A percentile compares a stretch with the other conserved stretches of the same genome.
Evolutionary conservation across 1,284 basidiomycete species (phyloP).

Genomic region (Ganoderma resinaceum): DNA sequence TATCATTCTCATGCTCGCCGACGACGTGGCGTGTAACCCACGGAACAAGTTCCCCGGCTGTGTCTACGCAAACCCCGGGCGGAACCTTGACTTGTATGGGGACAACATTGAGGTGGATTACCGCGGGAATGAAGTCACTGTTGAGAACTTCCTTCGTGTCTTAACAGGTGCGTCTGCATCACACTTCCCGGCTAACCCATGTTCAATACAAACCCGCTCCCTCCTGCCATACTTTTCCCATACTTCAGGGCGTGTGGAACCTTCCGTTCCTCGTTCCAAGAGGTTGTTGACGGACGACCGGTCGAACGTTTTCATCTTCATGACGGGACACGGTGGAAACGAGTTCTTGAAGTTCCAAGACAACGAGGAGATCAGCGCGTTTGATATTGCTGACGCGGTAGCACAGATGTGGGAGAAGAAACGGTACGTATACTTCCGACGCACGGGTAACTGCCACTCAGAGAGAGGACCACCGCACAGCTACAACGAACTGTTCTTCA

Average conservation of each 20-base stretch:
- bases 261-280: conserved; percentile 88
- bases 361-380: conserved; percentile 96
- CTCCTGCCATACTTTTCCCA: neutral
- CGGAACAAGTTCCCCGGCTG: conserved; percentile 93
- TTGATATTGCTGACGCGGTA: conserved; percentile 95
- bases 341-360: conserved; percentile 99
- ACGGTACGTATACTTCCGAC: conserved; percentile 55
- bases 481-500: conserved; percentile 97
- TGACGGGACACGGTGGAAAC: conserved; percentile 98
- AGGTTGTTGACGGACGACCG: conserved; percentile 89
- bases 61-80: conserved; percentile 86
- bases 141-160: conserved; percentile 93
- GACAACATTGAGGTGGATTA: conserved; percentile 99
- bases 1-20: conserved; percentile 98
- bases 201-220: neutral
- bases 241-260: conserved; percentile 69
- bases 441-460: neutral
- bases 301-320: conserved; percentile 97
- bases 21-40: conserved; percentile 94
- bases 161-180: conserved; percentile 70
- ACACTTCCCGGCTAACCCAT: neutral
- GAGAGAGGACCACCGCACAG: conserved; percentile 46
- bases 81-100: conserved; percentile 90
- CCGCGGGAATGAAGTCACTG: conserved; percentile 96
- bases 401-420: conserved; percentile 99